Base-by-base conservation (phyloP, 768 basidiomycete genomes). In the Hygrophoropsis aurantiaca region DNA sequence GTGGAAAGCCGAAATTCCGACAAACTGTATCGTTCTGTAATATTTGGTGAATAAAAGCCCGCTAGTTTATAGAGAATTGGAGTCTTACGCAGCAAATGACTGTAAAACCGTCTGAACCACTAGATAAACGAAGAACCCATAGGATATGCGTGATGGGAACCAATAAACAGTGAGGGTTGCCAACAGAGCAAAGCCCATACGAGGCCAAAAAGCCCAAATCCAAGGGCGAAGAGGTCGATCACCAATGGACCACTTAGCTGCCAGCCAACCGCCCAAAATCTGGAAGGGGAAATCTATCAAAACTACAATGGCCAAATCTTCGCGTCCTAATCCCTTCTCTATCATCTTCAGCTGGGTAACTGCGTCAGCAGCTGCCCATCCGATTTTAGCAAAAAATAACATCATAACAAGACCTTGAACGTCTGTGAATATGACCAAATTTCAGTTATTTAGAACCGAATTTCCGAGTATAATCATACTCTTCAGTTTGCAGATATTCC, bases 1-100 rank as follows among this genome's bases (percentile, higher is more conserved):
- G 59, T 98, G 97, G 78, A 98, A 99, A 3, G 97, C 97, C n/a
- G 94, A 91, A 51, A 98, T 93, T 8, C 97, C 94, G 16, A 97
- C 95, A 61, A 98, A 99, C 66, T 99, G 95, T n/a, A 98, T 85
- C 4, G 95, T 97, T 38, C 95, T 95, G 48, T 23, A 3, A n/a
- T n/a, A n/a, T n/a, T n/a, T n/a, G n/a, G n/a, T n/a, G n/a, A n/a
- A n/a, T n/a, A n/a, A 37, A 45, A 18, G 21, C 42, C n/a, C 16
- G 11, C n/a, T 24, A 36, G 26, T n/a, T 24, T 23, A 38, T 25
- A 25, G 41, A 11, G 2, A 16, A n/a, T 23, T 15, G n/a, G 13
- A 27, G 6, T 13, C 88, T 68, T 61, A 94, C 94, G 85, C 80
- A 6, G 91, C 77, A 61, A 98, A 93, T 15, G 88, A 89, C 7